Conservation (phyloP, 1,284 basidiomycete species). For the Trichosporon sp. region DNA sequence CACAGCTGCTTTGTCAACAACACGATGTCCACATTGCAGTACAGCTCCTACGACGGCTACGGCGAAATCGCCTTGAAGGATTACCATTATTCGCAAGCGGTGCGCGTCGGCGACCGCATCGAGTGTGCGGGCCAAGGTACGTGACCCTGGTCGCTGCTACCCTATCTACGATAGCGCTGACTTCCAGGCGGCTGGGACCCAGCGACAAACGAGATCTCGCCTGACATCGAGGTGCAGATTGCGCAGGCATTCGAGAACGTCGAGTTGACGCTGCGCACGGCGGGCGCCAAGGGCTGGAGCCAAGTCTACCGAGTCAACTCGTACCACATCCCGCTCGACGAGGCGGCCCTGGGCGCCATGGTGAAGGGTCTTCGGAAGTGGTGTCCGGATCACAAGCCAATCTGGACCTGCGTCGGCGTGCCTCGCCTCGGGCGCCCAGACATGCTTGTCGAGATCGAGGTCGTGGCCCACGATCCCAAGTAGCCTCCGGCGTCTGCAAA, state of each 20-base stretch:
- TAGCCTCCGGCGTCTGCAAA: no score
- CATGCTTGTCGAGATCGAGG: constrained; percentile 36
- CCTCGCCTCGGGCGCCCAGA: constrained; percentile 18
- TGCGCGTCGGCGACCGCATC: constrained; percentile 29
- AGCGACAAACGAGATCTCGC: constrained; percentile 12
- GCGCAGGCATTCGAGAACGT: constrained; percentile 34
- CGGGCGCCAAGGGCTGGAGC: constrained; percentile 31
- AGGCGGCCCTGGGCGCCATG: constrained; percentile 24
- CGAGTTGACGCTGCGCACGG: constrained; percentile 22
- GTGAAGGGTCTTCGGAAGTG: constrained; percentile 21
- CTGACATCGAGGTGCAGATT: constrained; percentile 28
- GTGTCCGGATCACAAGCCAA: constrained; percentile 28
- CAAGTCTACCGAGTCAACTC: constrained; percentile 28
- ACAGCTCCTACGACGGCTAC: constrained; percentile 7
- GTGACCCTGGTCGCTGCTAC: not conserved
- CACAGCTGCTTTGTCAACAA: no score
- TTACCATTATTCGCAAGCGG: constrained; percentile 25
- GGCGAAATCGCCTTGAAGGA: constrained; percentile 5
- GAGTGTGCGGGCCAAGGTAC: constrained; percentile 31
- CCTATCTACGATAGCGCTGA: not conserved
- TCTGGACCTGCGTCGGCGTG: constrained; percentile 33
- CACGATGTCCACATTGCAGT: constrained; percentile 9
- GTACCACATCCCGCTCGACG: constrained; percentile 27
- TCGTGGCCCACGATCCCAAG: constrained; percentile 22
- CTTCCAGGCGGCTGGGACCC: constrained; percentile 29